Evolutionary conservation across 1,139 yeast genomes (phyloP), one percentile per base, ranked within the genome.

Genomic region (Sugiyamaella castrensis): DNA sequence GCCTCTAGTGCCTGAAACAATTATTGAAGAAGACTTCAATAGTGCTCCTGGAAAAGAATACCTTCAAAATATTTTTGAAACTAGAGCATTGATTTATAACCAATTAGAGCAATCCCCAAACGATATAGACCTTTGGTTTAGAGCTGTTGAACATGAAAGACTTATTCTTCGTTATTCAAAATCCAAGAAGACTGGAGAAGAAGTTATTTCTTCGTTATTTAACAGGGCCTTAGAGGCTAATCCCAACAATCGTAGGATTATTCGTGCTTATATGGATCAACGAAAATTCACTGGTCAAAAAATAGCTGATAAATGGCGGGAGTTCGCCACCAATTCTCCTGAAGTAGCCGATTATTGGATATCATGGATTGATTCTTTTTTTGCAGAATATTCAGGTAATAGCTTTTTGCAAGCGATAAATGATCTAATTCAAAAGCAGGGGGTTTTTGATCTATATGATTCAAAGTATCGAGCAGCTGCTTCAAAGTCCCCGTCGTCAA

Each of bases 261-360:
- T 52, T 11, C 36, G 13, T 11, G 29, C 24, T 34, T 46, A 38
- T 31, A 36, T 49, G 45, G 31, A 32, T 26, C 46, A 36, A 40
- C 32, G 40, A 19, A 19, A 8, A 10, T 30, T 4, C 33, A 31
- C 40, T 6, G 24, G 34, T 2, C 40, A 34, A 11, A 38, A 39
- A 8, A 11, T 12, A 5, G 19, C 47, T 13, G 46, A 27, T 9
- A 45, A 44, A 36, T 55, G 58, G 58, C 35, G 50, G 9, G 43
- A 46, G 27, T 30, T 42, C 19, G 51, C 52, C 1, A 8, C 19
- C 30, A 37, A 46, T 13, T 38, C 39, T 24, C 54, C 58, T 2
- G 31, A 38, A 10, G 32, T 39, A 4, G 28, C 40, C 11, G 52
- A 42, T 15, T 40, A 46, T 24, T 57, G 59, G 58, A 33, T 42